Evolutionary conservation across 202 grass and related monocot genomes (phyloP).

Genomic region (Setaria viridis): DNA sequence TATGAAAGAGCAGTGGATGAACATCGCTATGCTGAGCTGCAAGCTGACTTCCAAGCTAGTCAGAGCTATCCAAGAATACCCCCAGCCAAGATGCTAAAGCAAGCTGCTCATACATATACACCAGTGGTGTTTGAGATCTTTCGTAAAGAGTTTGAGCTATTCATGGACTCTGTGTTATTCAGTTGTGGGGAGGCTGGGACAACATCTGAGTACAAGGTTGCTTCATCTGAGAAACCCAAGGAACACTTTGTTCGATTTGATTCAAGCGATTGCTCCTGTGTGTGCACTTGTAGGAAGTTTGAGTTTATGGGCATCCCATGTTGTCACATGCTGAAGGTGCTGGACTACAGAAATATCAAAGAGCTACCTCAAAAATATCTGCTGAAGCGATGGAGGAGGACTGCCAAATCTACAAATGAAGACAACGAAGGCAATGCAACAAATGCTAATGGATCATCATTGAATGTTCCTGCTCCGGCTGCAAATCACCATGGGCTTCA

Average conservation of each 20-base stretch:
- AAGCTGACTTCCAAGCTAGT: constrained; percentile 91
- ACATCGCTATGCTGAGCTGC: constrained; percentile 83
- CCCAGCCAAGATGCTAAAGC: constrained; percentile 85
- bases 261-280: constrained; percentile 70
- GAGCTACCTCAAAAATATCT: constrained; percentile 63
- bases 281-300: constrained; percentile 82
- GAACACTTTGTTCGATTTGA: constrained; percentile 81
- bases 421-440: constrained; percentile 40
- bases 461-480: constrained; percentile 37
- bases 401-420: constrained; percentile 59
- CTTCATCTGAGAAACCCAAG: constrained; percentile 73
- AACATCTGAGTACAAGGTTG: constrained; percentile 75
- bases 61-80: constrained; percentile 93
- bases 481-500: constrained; percentile 51
- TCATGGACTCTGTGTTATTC: constrained; percentile 88
- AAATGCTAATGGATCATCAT: constrained; percentile 39
- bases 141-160: constrained; percentile 87
- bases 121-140: constrained; percentile 91
- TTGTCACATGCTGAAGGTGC: constrained; percentile 79
- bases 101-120: constrained; percentile 84
- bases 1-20: constrained; percentile 90
- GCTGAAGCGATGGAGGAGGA: constrained; percentile 67
- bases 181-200: constrained; percentile 69
- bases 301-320: constrained; percentile 85
- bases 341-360: constrained; percentile 89